phyloP scores from a whole-genome alignment of 257 asterid genomes.

The Mentha longifolia region DNA sequence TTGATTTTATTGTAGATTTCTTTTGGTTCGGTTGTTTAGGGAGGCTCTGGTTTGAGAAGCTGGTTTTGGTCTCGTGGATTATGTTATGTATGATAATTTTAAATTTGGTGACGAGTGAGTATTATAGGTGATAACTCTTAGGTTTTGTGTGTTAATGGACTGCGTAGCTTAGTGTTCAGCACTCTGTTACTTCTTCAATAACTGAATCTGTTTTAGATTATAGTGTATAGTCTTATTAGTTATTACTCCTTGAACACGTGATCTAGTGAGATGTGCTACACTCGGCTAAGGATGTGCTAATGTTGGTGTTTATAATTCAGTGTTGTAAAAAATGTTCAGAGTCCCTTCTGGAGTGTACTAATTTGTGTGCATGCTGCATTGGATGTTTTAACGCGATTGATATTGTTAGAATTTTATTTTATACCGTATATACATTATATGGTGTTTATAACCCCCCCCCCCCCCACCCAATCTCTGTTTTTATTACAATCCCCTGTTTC shows the following conservation, averaged over 20 bases:
- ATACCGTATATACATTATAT: not conserved
- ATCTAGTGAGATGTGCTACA: not conserved
- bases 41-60: not conserved
- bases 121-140: not conserved
- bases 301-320: not conserved
- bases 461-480: not conserved
- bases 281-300: not conserved
- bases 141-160: not conserved
- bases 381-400: not conserved
- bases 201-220: conserved; percentile 9
- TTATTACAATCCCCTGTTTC: not conserved
- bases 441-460: not conserved
- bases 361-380: not conserved
- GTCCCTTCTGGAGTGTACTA: not conserved
- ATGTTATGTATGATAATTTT: not conserved
- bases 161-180: not conserved
- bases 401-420: not conserved
- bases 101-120: not conserved
- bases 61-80: not conserved
- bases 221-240: not conserved
- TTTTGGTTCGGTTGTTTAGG: not conserved
- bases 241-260: not conserved
- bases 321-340: not conserved
- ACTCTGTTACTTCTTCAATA: not conserved
- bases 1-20: not conserved